phyloP scores from a whole-genome alignment of 2,329 filamentous ascomycete species.

The Tolypocladium tundrense region DNA sequence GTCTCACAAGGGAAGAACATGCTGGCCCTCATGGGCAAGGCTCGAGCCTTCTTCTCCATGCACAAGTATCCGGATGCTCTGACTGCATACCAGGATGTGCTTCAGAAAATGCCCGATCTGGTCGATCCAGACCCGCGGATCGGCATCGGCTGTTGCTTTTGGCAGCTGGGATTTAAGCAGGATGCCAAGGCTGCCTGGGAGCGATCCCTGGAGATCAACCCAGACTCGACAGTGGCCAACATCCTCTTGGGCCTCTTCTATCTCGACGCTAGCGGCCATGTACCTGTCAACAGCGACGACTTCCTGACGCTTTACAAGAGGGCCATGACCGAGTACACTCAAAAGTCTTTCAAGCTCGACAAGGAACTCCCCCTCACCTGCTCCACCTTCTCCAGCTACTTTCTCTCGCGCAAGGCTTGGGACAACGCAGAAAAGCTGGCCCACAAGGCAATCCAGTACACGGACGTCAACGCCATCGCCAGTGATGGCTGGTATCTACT shows the following conservation, averaged over 20 bases:
- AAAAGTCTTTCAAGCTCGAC: conserved; percentile 87
- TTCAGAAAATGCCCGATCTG: conserved; percentile 77
- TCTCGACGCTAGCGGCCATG: conserved; percentile 74
- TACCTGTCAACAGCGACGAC: conserved; percentile 71
- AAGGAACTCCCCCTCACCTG: conserved; percentile 85
- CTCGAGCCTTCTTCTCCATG: conserved; percentile 76
- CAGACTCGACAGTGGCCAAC: conserved; percentile 80
- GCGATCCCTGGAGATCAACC: conserved; percentile 67
- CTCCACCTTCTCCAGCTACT: conserved; percentile 83
- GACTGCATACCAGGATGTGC: conserved; percentile 74
- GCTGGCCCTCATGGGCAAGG: conserved; percentile 83
- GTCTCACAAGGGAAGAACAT: conserved; percentile 81
- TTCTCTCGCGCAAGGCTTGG: conserved; percentile 72
- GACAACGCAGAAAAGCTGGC: conserved; percentile 76
- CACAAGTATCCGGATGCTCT: conserved; percentile 79
- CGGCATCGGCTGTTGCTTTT: conserved; percentile 92
- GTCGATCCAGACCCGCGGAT: conserved; percentile 91
- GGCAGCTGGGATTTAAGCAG: conserved; percentile 91
- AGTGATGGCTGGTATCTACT: conserved; percentile 97
- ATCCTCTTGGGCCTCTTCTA: conserved; percentile 86
- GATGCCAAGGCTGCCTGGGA: conserved; percentile 90
- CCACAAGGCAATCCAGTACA: conserved; percentile 88
- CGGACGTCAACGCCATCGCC: conserved; percentile 90
- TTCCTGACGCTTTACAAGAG: conserved; percentile 83
- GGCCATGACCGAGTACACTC: conserved; percentile 89